A percentile compares a stretch with the other conserved stretches of the same genome.
phyloP scores from a whole-genome alignment of 2,329 filamentous ascomycete species.

The Aspergillus sp. region DNA sequence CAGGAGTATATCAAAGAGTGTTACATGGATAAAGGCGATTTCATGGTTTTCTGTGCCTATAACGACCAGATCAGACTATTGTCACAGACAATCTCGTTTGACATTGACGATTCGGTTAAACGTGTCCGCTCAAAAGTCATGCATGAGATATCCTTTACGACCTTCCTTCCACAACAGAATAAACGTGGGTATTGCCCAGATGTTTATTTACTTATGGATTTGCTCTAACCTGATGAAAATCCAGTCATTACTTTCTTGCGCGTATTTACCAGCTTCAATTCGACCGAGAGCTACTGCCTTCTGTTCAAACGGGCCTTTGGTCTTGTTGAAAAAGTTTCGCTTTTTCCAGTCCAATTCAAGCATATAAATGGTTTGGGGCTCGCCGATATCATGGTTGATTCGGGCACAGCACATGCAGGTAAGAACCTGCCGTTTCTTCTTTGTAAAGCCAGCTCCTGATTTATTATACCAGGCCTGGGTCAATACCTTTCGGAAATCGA shows the following conservation, averaged over 20 bases:
- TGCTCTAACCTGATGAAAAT: too few species aligned
- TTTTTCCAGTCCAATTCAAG: constrained; percentile 4
- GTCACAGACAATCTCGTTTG: neutral
- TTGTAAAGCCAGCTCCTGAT: constrained; percentile 1
- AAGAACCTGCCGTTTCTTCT: neutral
- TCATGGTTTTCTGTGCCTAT: constrained; percentile 8
- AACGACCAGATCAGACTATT: constrained; percentile 10
- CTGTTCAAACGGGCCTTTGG: constrained; percentile 8
- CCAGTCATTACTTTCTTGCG: constrained; percentile 12
- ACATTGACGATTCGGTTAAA: constrained; percentile 12
- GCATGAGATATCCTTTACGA: constrained; percentile 13
- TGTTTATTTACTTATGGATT: neutral
- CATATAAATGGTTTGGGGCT: constrained; percentile 4
- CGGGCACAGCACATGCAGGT: constrained; percentile 8
- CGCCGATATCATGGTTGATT: constrained; percentile 6
- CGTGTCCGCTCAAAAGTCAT: constrained; percentile 6
- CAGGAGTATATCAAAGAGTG: constrained; percentile 10
- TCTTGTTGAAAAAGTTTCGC: neutral
- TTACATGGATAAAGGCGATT: constrained; percentile 3
- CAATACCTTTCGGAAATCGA: constrained; percentile 12
- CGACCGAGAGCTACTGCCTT: constrained; percentile 6
- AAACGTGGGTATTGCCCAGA: constrained; percentile 9
- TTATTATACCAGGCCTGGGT: constrained; percentile 3
- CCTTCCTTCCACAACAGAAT: constrained; percentile 1
- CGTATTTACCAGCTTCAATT: constrained; percentile 5